A percentile compares a stretch with the other conserved stretches of the same genome.
Evolutionary conservation across 163 green algal genomes (phyloP).

Genomic region (Prototheca wickerhamii): DNA sequence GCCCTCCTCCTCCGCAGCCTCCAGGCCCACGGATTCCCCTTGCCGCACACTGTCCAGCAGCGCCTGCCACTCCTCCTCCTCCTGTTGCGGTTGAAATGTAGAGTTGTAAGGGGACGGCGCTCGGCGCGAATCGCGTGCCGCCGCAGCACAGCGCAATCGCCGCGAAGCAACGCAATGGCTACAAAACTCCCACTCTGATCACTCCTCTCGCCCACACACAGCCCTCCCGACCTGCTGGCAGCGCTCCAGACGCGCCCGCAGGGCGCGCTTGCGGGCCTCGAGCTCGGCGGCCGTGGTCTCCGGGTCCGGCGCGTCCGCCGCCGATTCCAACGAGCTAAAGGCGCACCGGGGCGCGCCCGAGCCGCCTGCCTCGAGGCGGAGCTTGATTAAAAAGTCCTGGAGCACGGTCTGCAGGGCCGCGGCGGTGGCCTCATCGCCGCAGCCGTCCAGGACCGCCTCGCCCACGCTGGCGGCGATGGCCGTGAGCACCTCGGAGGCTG

Average conservation of each 20-base stretch:
- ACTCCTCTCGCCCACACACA: neutral
- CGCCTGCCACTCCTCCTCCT: conserved; percentile 32
- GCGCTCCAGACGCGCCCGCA: conserved; percentile 15
- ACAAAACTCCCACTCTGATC: neutral
- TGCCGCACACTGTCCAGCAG: conserved; percentile 25
- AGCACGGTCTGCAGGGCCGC: neutral
- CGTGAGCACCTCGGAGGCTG: conserved; percentile 6
- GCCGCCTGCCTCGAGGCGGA: neutral
- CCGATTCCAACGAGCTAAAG: neutral
- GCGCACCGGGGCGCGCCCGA: neutral
- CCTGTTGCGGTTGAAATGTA: conserved; percentile 15
- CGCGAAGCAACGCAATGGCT: neutral
- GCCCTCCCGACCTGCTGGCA: conserved; percentile 13
- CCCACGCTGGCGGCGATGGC: conserved; percentile 13
- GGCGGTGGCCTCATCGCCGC: neutral
- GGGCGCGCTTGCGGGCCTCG: conserved; percentile 29
- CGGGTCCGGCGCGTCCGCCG: neutral
- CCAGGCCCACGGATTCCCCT: conserved; percentile 12
- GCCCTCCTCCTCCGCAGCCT: neutral
- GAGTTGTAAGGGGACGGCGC: no score
- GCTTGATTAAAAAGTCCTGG: neutral
- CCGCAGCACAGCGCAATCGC: neutral
- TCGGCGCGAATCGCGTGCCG: no score
- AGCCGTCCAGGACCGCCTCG: conserved; percentile 6
- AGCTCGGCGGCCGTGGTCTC: no score